phyloP scores from a whole-genome alignment of 305 asterid species.

The Solanum aculeatissimum region DNA sequence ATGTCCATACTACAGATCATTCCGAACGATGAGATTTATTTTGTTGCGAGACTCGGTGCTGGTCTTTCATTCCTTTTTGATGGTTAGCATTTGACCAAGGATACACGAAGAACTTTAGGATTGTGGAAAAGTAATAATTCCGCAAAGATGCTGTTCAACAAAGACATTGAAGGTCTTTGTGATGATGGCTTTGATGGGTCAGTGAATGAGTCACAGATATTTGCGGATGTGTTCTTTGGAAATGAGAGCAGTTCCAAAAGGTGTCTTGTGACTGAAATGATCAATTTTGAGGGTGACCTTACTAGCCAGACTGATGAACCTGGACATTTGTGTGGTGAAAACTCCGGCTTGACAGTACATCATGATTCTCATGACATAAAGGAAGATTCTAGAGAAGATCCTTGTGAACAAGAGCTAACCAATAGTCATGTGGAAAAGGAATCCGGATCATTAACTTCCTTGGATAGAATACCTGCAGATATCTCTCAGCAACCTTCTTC shows the following conservation, averaged over 20 bases:
- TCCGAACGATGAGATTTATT: not conserved
- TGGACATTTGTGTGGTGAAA: slow-evolving; percentile 44
- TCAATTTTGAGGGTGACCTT: slow-evolving; percentile 22
- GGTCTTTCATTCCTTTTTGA: not conserved
- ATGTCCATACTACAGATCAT: not conserved
- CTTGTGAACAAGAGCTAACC: not conserved
- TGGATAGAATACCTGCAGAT: slow-evolving; percentile 30
- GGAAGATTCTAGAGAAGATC: slow-evolving; percentile 20
- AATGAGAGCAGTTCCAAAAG: slow-evolving; percentile 24
- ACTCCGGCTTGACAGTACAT: slow-evolving; percentile 45
- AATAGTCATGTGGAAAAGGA: slow-evolving; percentile 18
- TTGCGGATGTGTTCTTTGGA: slow-evolving; percentile 53
- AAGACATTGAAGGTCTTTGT: slow-evolving; percentile 44
- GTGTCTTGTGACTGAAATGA: slow-evolving; percentile 28
- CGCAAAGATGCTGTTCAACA: slow-evolving; percentile 30
- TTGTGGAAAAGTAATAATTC: slow-evolving; percentile 8
- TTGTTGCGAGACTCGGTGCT: slow-evolving; percentile 16
- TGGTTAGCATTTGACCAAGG: not conserved
- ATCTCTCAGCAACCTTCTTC: slow-evolving; percentile 20
- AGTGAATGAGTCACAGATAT: slow-evolving; percentile 43
- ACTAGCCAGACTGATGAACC: slow-evolving; percentile 24
- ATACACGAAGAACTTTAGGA: not conserved
- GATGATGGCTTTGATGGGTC: slow-evolving; percentile 69
- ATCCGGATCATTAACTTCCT: slow-evolving; percentile 26
- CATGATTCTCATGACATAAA: slow-evolving; percentile 23